phyloP scores from a whole-genome alignment of 1,139 yeast genomes.

The Tardiomyces depauwii region DNA sequence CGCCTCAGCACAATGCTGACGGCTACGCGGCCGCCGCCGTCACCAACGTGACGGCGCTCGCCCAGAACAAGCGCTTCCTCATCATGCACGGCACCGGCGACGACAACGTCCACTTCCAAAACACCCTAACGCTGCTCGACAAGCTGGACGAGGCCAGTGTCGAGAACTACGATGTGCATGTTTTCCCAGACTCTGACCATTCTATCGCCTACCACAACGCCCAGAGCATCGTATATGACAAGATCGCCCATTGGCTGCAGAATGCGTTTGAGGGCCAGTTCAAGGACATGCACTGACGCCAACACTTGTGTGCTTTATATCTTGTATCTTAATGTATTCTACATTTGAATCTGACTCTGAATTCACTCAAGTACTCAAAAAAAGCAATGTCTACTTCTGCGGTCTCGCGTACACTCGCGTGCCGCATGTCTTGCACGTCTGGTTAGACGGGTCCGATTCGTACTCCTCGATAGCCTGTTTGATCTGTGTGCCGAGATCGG shows the following conservation, averaged over 20 bases:
- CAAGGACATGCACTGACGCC: slow-evolving; percentile 10
- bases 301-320: too few relatives aligned
- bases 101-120: slow-evolving; percentile 92
- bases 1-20: slow-evolving; percentile 43
- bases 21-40: slow-evolving; percentile 40
- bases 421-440: slow-evolving; percentile 71
- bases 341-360: too few relatives aligned
- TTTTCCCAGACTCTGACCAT: slow-evolving; percentile 93
- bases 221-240: slow-evolving; percentile 60
- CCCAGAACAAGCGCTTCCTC: slow-evolving; percentile 54
- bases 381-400: background rate
- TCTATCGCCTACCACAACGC: slow-evolving; percentile 74
- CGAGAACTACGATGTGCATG: slow-evolving; percentile 79
- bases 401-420: slow-evolving; percentile 11
- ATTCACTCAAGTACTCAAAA: too few relatives aligned
- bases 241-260: slow-evolving; percentile 57
- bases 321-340: background rate
- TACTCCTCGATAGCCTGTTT: slow-evolving; percentile 69
- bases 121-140: slow-evolving; percentile 68
- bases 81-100: slow-evolving; percentile 95
- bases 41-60: slow-evolving; percentile 37
- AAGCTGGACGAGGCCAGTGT: slow-evolving; percentile 47
- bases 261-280: slow-evolving; percentile 56
- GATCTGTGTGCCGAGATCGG: slow-evolving; percentile 83
- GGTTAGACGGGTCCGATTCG: slow-evolving; percentile 47